Conservation (phyloP, 139 green algal genomes). For the Eudorina sp. region DNA sequence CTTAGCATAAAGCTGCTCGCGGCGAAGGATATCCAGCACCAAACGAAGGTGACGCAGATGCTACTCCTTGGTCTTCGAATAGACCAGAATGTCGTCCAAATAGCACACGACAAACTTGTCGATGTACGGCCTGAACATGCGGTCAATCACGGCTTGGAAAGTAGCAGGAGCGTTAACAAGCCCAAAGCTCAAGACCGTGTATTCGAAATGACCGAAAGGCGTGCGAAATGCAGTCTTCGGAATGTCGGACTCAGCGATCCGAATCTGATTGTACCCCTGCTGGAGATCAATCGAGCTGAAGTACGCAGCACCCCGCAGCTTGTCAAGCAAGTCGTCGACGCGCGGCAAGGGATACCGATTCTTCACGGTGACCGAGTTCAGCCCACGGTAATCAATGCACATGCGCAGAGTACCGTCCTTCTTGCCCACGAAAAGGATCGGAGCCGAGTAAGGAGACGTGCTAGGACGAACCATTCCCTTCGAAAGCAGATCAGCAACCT, state of each 20-base stretch:
- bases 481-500: conserved; percentile 4
- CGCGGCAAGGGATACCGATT: conserved; percentile 47
- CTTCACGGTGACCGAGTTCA: conserved; percentile 52
- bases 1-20: conserved; percentile 66
- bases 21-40: conserved; percentile 54
- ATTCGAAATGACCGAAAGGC: conserved; percentile 59
- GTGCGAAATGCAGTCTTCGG: conserved; percentile 51
- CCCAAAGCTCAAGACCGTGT: conserved; percentile 53
- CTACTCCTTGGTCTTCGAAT: conserved; percentile 46
- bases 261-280: conserved; percentile 39
- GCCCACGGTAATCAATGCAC: conserved; percentile 46
- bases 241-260: conserved; percentile 37
- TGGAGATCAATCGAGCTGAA: background rate
- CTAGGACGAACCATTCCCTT: conserved; percentile 36
- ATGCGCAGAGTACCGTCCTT: conserved; percentile 53
- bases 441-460: background rate
- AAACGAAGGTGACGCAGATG: conserved; percentile 58
- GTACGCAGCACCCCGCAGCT: background rate
- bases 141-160: conserved; percentile 57
- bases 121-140: conserved; percentile 56
- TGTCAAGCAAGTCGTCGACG: conserved; percentile 45
- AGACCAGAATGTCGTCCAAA: conserved; percentile 72
- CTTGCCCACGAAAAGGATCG: conserved; percentile 11
- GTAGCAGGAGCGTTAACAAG: conserved; percentile 39
- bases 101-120: conserved; percentile 68